Evolutionary conservation across 768 basidiomycete genomes (phyloP).

Genomic region (Leccinum sublutescens): DNA sequence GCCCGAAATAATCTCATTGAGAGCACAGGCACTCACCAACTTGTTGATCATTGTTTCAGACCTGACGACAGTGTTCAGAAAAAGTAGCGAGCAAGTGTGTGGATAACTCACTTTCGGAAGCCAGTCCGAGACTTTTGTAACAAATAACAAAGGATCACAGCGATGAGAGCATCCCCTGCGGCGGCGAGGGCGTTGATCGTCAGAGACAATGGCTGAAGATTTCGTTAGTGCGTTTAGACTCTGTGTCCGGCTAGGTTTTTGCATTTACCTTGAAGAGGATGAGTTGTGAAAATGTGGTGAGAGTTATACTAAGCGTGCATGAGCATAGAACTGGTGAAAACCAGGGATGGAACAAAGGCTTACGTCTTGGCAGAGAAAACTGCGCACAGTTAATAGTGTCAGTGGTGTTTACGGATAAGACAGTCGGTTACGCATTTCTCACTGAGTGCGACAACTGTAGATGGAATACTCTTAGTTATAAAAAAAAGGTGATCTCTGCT

Average conservation of each 20-base stretch:
- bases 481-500: neutral
- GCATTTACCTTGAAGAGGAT: conserved; percentile 40
- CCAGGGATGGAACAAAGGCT: conserved; percentile 9
- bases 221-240: neutral
- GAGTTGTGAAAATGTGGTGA: conserved; percentile 44
- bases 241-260: neutral
- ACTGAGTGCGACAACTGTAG: conserved; percentile 36
- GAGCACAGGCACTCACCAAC: conserved; percentile 24
- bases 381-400: conserved; percentile 13
- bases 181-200: conserved; percentile 52
- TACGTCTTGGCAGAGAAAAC: conserved; percentile 39
- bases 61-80: conserved; percentile 9
- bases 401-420: neutral
- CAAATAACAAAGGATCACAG: conserved; percentile 42
- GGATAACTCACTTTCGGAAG: conserved; percentile 39
- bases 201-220: conserved; percentile 39
- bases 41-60: conserved; percentile 54
- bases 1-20: neutral
- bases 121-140: conserved; percentile 51
- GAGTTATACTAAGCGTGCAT: conserved; percentile 35
- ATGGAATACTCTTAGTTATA: conserved; percentile 6
- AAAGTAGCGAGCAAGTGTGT: no score
- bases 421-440: conserved; percentile 6
- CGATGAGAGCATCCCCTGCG: conserved; percentile 49
- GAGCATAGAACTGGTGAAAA: neutral